Percentiles rank a stretch among this genome's conserved stretches.
These are phyloP conservation scores for Moelleriella libera DNA, from an alignment of 2,329 filamentous ascomycete genomes.

Conservation along the genomic window DNA sequence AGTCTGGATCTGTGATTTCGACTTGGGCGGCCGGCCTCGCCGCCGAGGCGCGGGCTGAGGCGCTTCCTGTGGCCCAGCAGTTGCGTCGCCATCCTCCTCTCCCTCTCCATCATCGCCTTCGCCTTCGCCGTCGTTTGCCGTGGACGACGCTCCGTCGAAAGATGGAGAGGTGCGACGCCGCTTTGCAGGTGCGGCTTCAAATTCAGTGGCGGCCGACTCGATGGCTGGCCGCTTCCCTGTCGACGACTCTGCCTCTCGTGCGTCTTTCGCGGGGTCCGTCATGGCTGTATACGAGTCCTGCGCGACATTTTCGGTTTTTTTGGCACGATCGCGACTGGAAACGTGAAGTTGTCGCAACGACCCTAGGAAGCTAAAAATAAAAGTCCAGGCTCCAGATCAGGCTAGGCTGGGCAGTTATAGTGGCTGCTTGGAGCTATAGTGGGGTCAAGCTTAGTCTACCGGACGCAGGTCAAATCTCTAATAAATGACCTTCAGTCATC, in stretches of 20 bases:
- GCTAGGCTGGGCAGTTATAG: no score
- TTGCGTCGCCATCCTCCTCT: not conserved
- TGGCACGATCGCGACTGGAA: no score
- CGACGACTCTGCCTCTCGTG: not conserved
- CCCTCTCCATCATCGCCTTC: not conserved
- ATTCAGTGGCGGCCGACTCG: not conserved
- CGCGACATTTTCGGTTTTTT: no score
- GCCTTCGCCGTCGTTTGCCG: not conserved
- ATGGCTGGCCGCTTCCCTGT: not conserved
- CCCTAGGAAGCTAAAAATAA: no score
- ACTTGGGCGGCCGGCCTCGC: constrained; percentile 16
- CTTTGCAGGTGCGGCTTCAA: constrained; percentile 14
- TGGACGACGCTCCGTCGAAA: not conserved
- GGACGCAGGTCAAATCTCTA: no score
- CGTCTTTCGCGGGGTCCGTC: no score
- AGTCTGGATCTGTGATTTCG: constrained; percentile 14
- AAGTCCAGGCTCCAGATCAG: no score
- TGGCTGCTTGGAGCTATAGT: no score
- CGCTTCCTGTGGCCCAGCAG: not conserved
- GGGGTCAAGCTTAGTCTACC: no score
- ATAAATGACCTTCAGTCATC: no score
- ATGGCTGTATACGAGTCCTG: no score
- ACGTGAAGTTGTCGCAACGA: no score
- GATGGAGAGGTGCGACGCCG: constrained; percentile 12
- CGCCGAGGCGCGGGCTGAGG: constrained; percentile 15